Base-by-base conservation (phyloP, 2,329 filamentous ascomycete genomes). In the Purpureocillium lavendulum region DNA sequence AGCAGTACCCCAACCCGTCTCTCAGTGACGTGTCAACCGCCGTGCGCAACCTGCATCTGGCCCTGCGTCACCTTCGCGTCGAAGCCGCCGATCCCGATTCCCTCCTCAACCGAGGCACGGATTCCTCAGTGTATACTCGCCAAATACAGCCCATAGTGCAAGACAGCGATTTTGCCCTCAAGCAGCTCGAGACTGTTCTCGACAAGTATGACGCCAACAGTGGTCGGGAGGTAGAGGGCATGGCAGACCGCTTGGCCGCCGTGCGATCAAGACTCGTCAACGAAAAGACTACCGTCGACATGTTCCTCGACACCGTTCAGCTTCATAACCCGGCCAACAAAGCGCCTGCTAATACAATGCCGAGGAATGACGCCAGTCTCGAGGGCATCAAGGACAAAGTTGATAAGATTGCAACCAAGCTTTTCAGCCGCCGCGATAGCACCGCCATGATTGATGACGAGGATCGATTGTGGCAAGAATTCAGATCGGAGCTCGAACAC, bases 381-480 rank as follows among this genome's bases (percentile, higher is more conserved):
- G 71, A 80, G 41, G 53, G 55, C 7, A 77, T 81, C 50, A 73
- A 77, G 54, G 70, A 76, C 52, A 77, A 79, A 49, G 71, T 81
- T 26, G 76, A 82, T 48, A 57, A 58, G 24, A 71, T 81, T 45
- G 76, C 77, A 3, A 55, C 62, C 10, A 65, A 67, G 10, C 62
- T 80, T 17, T 71, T 70, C 37, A 61, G 62, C 10, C 62, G 65
- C 38, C 59, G 60, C 33, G 57, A 61, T 45, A 61, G 57, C 39
- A 60, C 57, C 39, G 54, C 59, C 42, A 50, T 65, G 39, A 44
- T 52, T 14, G 64, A 68, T 13, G 65, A 68, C 38, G 68, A 74
- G 16, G 70, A 75, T 33, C 65, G 69, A 18, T 56, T 77, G 24
- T 81, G 77, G 77, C 67, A 67, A 41, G 64, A 72, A 41, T 80